Conservation (phyloP, 331 rosid species). For the Spiraea crenata region DNA sequence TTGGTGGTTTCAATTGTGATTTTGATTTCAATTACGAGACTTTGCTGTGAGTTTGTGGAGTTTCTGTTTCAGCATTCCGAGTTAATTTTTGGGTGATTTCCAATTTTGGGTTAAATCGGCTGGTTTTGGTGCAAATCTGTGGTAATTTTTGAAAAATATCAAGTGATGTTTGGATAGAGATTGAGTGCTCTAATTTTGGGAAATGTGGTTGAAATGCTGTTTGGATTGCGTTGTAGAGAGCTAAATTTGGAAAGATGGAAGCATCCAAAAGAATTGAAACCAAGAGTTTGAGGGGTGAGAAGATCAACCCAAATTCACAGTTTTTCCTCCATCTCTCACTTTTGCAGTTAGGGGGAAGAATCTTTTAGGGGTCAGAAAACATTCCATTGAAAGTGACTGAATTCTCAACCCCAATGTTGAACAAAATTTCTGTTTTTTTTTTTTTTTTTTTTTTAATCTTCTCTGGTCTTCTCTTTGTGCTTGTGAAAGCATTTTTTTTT, state of each 20-base stretch:
- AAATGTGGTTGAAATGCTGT: constrained; percentile 20
- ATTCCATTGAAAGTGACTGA: constrained; percentile 41
- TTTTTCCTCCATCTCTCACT: constrained; percentile 20
- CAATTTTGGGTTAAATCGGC: constrained; percentile 17
- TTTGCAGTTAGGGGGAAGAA: constrained; percentile 15
- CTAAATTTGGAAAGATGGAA: constrained; percentile 36
- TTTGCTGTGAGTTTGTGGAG: constrained; percentile 12
- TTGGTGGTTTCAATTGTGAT: background rate
- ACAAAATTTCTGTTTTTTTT: background rate
- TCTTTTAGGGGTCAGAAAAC: constrained; percentile 35
- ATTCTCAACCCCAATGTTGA: constrained; percentile 39
- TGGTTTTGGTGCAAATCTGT: constrained; percentile 6
- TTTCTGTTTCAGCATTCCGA: constrained; percentile 5
- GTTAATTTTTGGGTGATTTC: background rate
- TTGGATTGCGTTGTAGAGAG: constrained; percentile 31
- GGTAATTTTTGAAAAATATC: background rate
- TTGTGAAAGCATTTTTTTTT: constrained; percentile 1
- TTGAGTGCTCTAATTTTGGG: constrained; percentile 29
- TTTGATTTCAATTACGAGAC: background rate
- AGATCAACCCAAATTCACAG: constrained; percentile 34
- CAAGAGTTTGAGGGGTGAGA: constrained; percentile 21
- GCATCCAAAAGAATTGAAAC: constrained; percentile 9
- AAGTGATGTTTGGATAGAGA: background rate
- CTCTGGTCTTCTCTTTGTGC: background rate
- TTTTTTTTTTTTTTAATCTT: too few species aligned